Percentiles rank a stretch among this genome's conserved stretches.
Conservation (phyloP, 2,329 filamentous ascomycete genomes). For the Amauroascus verrucosus region DNA sequence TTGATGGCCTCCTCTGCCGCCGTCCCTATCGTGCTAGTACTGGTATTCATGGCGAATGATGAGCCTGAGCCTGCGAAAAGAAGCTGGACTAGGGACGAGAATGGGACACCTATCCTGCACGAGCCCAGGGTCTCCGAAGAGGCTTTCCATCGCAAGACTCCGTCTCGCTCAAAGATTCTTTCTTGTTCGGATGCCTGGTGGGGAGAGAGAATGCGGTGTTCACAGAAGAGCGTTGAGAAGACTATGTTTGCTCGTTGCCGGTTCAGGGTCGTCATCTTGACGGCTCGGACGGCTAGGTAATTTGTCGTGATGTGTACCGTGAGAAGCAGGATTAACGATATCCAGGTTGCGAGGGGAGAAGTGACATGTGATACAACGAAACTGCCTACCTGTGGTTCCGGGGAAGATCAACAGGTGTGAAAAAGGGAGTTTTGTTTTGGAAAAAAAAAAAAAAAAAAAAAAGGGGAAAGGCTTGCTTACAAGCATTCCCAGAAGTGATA, state of each 20-base stretch:
- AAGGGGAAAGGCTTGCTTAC: conserved; percentile 25
- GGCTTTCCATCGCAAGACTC: conserved; percentile 49
- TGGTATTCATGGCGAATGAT: no score
- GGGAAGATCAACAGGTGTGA: neutral
- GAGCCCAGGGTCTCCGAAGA: conserved; percentile 42
- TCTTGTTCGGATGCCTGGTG: conserved; percentile 52
- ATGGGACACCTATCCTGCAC: conserved; percentile 45
- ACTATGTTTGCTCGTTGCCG: conserved; percentile 75
- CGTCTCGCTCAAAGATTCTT: conserved; percentile 53
- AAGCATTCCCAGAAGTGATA: conserved; percentile 79
- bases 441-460: no score
- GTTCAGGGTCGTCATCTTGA: conserved; percentile 76
- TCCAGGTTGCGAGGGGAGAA: conserved; percentile 61
- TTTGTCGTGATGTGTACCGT: conserved; percentile 72
- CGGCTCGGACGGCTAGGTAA: conserved; percentile 71
- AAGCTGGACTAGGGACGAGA: neutral
- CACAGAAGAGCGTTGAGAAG: conserved; percentile 47
- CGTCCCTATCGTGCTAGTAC: no score
- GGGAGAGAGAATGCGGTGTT: conserved; percentile 44
- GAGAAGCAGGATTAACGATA: conserved; percentile 60
- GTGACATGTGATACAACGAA: conserved; percentile 68
- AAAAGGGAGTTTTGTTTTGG: neutral
- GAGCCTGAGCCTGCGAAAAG: no score
- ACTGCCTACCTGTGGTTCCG: conserved; percentile 51
- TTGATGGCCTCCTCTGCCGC: neutral